phyloP scores from a whole-genome alignment of 805 yeast species.

The Zygoascus tannicola region DNA sequence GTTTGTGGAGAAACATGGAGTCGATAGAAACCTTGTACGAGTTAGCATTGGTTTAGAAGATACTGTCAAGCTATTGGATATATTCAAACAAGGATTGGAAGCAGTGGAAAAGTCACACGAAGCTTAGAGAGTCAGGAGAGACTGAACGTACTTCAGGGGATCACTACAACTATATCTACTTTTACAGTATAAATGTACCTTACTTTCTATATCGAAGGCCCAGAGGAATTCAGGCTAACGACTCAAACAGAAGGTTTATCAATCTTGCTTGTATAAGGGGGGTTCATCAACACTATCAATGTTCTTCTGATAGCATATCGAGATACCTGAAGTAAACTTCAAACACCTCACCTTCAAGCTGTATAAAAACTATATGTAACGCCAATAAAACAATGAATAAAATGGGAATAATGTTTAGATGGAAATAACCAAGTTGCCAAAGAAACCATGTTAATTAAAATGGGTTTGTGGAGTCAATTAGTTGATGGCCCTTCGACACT shows the following conservation, averaged over 20 bases:
- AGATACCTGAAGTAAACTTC: neutral
- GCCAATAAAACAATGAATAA: no score
- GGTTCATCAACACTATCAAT: neutral
- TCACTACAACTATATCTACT: neutral
- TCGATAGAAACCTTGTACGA: conserved; percentile 67
- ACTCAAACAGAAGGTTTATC: conserved; percentile 18
- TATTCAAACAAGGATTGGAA: conserved; percentile 44
- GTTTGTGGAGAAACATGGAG: conserved; percentile 72
- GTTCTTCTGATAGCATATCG: neutral
- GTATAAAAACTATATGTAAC: neutral
- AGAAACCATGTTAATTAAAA: no score
- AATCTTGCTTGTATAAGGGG: conserved; percentile 3
- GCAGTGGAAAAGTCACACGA: conserved; percentile 6
- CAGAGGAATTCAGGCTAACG: conserved; percentile 10
- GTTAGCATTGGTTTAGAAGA: conserved; percentile 83
- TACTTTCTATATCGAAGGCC: conserved; percentile 17
- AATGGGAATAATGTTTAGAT: no score
- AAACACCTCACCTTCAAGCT: neutral
- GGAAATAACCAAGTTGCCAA: no score
- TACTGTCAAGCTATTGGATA: conserved; percentile 42
- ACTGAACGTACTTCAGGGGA: neutral
- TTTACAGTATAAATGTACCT: conserved; percentile 7
- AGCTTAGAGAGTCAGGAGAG: neutral
- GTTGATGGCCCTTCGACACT: no score
- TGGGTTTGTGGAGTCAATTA: no score